Evolutionary conservation across 768 basidiomycete genomes (phyloP), one percentile per base, ranked within the genome.

Genomic region (Leucocoprinus birnbaumii): DNA sequence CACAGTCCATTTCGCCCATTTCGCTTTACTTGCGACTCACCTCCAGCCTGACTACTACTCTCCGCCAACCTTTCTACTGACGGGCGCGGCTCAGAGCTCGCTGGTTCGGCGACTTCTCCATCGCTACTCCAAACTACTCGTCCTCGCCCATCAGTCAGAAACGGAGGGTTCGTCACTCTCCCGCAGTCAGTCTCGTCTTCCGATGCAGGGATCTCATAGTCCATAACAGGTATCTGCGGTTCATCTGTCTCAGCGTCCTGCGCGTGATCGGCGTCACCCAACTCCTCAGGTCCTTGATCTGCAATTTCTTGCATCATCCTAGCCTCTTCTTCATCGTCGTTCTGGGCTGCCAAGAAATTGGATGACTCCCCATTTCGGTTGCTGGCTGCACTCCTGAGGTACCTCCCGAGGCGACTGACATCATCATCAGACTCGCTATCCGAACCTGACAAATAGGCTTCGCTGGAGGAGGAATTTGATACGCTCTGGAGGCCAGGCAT

Each of bases 101-200:
- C 34, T 14, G 35, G 31, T 6, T 61, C 42, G 31, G 21, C 49
- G 21, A 51, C 24, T 46, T 62, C 61, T 16, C 48, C 58, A 34
- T 62, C 26, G 53, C 66, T 63, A 9, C 71, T 77, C 66, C 76
- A 74, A 16, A 85, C 79, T 19, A 85, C 84, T 53, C 84, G 72
- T 8, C 84, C 84, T 44, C 85, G 74, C 24, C 84, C 84, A 64
- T 86, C 85, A 13, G 85, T 86, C 55, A 83, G 71, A 61, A 85
- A 86, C 6, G 80, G 77, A 26, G 82, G 80, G 25, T 76, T 73
- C 16, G 60, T 51, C 48, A 40, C 56, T 44, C 45, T 43, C 24
- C 45, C 34, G 22, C 31, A 38, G 11, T 53, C 58, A 13, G 47
- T 40, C 10, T 56, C 56, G 16, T 53, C 57, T 10, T 27, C 55